A percentile compares a stretch with the other conserved stretches of the same genome.
Conservation (phyloP, 805 yeast genomes). For the Sugiyamaella marilandica region DNA sequence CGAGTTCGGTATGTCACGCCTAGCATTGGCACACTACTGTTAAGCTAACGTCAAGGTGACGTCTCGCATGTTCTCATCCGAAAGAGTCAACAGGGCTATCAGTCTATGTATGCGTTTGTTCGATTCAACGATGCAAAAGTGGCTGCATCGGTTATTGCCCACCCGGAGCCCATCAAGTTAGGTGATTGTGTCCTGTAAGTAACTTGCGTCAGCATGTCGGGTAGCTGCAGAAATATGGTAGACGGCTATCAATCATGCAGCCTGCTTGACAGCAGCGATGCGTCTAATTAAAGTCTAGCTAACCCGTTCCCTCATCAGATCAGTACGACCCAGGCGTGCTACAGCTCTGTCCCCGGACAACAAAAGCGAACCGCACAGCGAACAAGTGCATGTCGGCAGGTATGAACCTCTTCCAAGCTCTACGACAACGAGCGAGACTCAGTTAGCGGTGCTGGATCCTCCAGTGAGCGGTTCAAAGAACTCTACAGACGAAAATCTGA, state of each 20-base stretch:
- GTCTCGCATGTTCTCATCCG: constrained; percentile 4
- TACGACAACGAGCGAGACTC: too few species aligned
- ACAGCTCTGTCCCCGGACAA: background rate
- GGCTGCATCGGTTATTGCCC: background rate
- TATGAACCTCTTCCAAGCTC: too few species aligned
- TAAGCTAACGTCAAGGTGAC: background rate
- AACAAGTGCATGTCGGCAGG: too few species aligned
- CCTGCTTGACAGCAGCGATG: background rate
- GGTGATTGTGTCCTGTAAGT: constrained; percentile 1
- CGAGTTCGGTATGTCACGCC: constrained; percentile 7
- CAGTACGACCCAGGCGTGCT: background rate
- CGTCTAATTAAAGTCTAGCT: background rate
- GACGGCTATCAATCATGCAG: too few species aligned
- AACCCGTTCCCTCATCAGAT: background rate
- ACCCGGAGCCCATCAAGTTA: background rate
- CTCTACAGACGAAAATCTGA: too few species aligned
- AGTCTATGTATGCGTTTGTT: constrained; percentile 5
- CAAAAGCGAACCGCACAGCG: too few species aligned
- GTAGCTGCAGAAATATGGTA: too few species aligned
- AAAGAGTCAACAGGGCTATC: background rate
- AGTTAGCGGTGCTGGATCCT: too few species aligned
- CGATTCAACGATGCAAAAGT: constrained; percentile 3
- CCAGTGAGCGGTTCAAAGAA: too few species aligned
- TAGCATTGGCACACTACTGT: background rate
- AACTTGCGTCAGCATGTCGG: too few species aligned